Base-by-base conservation (phyloP, 306 rosid species). In the Arachis hypogaea region DNA sequence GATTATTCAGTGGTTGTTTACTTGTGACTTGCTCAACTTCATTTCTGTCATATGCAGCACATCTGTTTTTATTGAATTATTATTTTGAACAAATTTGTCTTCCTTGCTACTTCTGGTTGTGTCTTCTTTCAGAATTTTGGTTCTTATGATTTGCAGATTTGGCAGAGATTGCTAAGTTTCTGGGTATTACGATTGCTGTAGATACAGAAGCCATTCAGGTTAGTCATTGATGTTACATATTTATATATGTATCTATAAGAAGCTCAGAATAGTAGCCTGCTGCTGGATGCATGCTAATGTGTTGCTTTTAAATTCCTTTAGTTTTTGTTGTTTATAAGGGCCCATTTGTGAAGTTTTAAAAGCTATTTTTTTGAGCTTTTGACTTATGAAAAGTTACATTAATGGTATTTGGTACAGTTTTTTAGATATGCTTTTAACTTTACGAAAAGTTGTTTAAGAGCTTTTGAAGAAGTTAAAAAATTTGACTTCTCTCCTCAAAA, bases 131-230 rank as follows among this genome's bases (percentile, higher is more conserved):
- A 33, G 16, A 51, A 46, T 61, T 36, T 73, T 77, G 51, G 51
- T 64, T 64, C 60, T 62, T 59, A 44, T 30, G 69, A 69, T 86
- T 63, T 81, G 85, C 86, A 92, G 97, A 93, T 87, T 83, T 93
- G 80, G 97, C 92, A 1, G 98, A 93, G 80, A 93, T 93, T 11
- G 98, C 98, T 0, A 93, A 91, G 85, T 93, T 93, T 82, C 78
- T 93, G 57, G 97, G 92, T 30, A 83, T 91, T 63, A 93, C 92
- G 7, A 83, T 92, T 68, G 74, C 89, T 61, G 83, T 85, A 42
- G 97, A 93, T 80, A 93, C 93, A 4, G 97, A 93, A 77, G 96
- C 88, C 67, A 91, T 93, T 78, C 98, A 93, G 81, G 98, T 90
- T 72, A 73, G 97, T 85, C 59, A 33, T 69, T 65, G 43, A 52